Evolutionary conservation across 352 stramenopile genomes (phyloP).

Genomic region (Globisporangium polare): DNA sequence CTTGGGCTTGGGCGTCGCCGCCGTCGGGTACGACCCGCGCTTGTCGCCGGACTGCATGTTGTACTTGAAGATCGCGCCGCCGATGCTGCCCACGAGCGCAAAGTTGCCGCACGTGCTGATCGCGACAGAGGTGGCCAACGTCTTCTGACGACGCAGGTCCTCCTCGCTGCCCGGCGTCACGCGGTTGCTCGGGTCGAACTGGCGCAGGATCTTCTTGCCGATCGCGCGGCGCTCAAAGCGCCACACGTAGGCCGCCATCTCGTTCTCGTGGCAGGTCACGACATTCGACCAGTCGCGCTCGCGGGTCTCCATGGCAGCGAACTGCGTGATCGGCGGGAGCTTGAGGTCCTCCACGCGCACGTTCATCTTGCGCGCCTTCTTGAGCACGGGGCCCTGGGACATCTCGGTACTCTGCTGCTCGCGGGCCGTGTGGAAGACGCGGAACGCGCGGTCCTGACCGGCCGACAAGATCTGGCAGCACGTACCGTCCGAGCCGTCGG

Average conservation of each 20-base stretch:
- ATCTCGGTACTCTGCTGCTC: conserved; percentile 90
- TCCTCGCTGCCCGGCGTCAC: conserved; percentile 56
- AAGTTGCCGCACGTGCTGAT: conserved; percentile 94
- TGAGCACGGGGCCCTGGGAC: conserved; percentile 89
- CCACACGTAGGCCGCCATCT: conserved; percentile 94
- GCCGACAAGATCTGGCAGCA: conserved; percentile 89
- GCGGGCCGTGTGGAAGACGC: conserved; percentile 88
- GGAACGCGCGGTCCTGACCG: conserved; percentile 87
- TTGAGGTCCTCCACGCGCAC: conserved; percentile 85
- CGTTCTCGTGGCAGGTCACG: conserved; percentile 93
- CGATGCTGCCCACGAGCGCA: conserved; percentile 89
- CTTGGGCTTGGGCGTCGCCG: conserved; percentile 59
- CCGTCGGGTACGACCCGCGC: conserved; percentile 88
- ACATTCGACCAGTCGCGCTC: conserved; percentile 92
- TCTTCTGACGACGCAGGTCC: conserved; percentile 59
- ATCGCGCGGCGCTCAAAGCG: conserved; percentile 91
- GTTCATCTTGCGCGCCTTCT: conserved; percentile 88
- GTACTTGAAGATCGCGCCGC: conserved; percentile 93
- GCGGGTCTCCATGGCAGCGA: conserved; percentile 89
- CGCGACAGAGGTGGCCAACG: conserved; percentile 61
- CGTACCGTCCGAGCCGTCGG: conserved; percentile 80
- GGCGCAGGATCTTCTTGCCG: conserved; percentile 88
- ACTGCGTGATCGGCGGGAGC: conserved; percentile 89
- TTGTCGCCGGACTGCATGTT: conserved; percentile 94
- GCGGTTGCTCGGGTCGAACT: conserved; percentile 78